Conservation (phyloP, 495 filamentous ascomycete genomes). For the Hyaloscypha variabilis region DNA sequence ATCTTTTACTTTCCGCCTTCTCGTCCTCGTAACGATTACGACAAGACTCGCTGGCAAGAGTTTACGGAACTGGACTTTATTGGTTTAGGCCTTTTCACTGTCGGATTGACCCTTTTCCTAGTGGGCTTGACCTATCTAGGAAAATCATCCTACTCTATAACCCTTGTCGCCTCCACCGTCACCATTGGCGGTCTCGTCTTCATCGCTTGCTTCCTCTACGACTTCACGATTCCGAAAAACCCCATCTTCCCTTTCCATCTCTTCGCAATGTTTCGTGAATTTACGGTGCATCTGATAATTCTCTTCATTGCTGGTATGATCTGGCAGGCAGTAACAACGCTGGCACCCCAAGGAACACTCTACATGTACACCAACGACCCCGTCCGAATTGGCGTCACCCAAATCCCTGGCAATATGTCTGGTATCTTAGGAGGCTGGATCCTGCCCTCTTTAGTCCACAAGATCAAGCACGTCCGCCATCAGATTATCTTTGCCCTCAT, state of each 20-base stretch:
- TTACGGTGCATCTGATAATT: slow-evolving; percentile 33
- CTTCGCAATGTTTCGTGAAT: slow-evolving; percentile 32
- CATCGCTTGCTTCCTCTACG: slow-evolving; percentile 33
- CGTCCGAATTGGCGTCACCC: slow-evolving; percentile 31
- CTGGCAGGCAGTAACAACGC: slow-evolving; percentile 28
- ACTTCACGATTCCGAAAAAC: slow-evolving; percentile 31
- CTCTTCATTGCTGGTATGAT: slow-evolving; percentile 37
- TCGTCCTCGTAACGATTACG: slow-evolving; percentile 34
- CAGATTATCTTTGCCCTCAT: slow-evolving; percentile 37
- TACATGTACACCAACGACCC: slow-evolving; percentile 34
- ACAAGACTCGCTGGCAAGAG: slow-evolving; percentile 30
- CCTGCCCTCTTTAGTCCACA: slow-evolving; percentile 35
- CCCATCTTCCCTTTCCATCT: slow-evolving; percentile 36
- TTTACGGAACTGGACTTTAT: slow-evolving; percentile 37
- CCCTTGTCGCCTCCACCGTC: slow-evolving; percentile 29
- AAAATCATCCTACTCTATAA: slow-evolving; percentile 15
- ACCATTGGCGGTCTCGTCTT: slow-evolving; percentile 33
- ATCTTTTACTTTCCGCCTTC: slow-evolving; percentile 39
- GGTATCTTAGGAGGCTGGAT: slow-evolving; percentile 37
- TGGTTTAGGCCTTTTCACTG: slow-evolving; percentile 33
- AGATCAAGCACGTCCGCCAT: slow-evolving; percentile 37
- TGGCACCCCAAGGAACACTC: slow-evolving; percentile 34
- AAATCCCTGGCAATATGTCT: slow-evolving; percentile 18
- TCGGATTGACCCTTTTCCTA: slow-evolving; percentile 35
- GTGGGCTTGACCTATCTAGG: slow-evolving; percentile 34